phyloP scores from a whole-genome alignment of 2,329 filamentous ascomycete genomes.

The Aspergillus sp. region DNA sequence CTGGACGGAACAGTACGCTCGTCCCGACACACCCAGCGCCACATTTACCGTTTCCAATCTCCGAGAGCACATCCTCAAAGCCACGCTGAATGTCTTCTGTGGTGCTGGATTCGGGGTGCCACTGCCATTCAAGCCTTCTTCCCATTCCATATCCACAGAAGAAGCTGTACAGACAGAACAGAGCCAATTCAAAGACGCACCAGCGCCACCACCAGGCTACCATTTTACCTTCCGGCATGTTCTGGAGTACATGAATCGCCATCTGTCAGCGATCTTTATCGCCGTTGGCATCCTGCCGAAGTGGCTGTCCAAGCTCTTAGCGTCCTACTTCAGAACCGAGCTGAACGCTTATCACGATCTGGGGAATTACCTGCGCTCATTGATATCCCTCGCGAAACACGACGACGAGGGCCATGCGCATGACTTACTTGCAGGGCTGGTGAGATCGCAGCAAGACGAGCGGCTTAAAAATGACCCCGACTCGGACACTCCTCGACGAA shows the following conservation, averaged over 20 bases:
- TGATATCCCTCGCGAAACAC: conserved; percentile 4
- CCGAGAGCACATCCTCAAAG: conserved; percentile 25
- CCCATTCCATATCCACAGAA: neutral
- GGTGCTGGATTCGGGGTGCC: conserved; percentile 28
- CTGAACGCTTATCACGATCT: conserved; percentile 21
- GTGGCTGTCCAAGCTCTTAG: conserved; percentile 13
- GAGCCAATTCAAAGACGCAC: conserved; percentile 13
- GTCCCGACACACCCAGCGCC: neutral
- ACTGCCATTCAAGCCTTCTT: conserved; percentile 9
- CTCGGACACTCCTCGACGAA: neutral
- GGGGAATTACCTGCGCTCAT: conserved; percentile 9
- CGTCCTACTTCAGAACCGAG: conserved; percentile 24
- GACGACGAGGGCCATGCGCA: conserved; percentile 17
- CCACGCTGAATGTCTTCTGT: conserved; percentile 33
- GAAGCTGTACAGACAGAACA: neutral
- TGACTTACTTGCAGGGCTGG: conserved; percentile 11
- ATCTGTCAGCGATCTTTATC: conserved; percentile 8
- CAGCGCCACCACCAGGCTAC: conserved; percentile 11
- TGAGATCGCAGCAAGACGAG: conserved; percentile 3
- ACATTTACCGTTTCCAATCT: conserved; percentile 10
- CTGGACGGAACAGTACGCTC: conserved; percentile 9
- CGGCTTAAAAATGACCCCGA: neutral
- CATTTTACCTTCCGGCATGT: conserved; percentile 16
- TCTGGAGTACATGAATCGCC: conserved; percentile 17
- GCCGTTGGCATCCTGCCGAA: conserved; percentile 12